Conservation (phyloP, 2,329 filamentous ascomycete genomes). For the Metarhizium sp. region DNA sequence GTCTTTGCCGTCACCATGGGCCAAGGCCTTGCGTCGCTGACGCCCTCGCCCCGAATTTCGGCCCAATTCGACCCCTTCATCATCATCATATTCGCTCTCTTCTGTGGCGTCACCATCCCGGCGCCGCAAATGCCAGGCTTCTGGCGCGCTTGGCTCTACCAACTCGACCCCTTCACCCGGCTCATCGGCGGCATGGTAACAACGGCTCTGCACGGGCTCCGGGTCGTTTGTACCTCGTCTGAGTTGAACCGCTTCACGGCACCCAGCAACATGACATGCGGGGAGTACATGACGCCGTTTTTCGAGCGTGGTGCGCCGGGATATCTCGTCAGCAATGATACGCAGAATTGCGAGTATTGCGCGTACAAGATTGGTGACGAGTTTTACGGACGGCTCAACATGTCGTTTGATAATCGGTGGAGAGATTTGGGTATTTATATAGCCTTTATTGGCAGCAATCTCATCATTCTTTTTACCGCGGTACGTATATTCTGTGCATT, state of each 20-base stretch:
- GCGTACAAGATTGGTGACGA: slow-evolving; percentile 72
- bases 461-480: slow-evolving; percentile 49
- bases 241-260: slow-evolving; percentile 64
- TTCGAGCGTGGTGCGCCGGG: slow-evolving; percentile 60
- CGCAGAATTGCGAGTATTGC: slow-evolving; percentile 67
- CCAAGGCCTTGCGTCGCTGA: slow-evolving; percentile 67
- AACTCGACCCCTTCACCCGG: slow-evolving; percentile 75
- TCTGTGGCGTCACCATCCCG: slow-evolving; percentile 81
- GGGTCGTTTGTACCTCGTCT: slow-evolving; percentile 47
- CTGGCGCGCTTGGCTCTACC: slow-evolving; percentile 73
- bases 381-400: slow-evolving; percentile 61
- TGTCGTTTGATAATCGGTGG: slow-evolving; percentile 64
- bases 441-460: slow-evolving; percentile 69
- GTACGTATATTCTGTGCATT: slow-evolving; percentile 28
- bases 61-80: slow-evolving; percentile 74
- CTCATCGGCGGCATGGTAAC: slow-evolving; percentile 73
- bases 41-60: slow-evolving; percentile 69
- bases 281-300: slow-evolving; percentile 65
- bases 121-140: slow-evolving; percentile 67
- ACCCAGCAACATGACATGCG: slow-evolving; percentile 57
- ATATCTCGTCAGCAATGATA: slow-evolving; percentile 59
- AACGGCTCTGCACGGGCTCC: slow-evolving; percentile 60
- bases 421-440: slow-evolving; percentile 71
- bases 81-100: slow-evolving; percentile 73
- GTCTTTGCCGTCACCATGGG: slow-evolving; percentile 75